Percentiles rank a stretch among this genome's conserved stretches.
Evolutionary conservation across 148 eudicot genomes (phyloP).

Genomic region (Cornus suecica): DNA sequence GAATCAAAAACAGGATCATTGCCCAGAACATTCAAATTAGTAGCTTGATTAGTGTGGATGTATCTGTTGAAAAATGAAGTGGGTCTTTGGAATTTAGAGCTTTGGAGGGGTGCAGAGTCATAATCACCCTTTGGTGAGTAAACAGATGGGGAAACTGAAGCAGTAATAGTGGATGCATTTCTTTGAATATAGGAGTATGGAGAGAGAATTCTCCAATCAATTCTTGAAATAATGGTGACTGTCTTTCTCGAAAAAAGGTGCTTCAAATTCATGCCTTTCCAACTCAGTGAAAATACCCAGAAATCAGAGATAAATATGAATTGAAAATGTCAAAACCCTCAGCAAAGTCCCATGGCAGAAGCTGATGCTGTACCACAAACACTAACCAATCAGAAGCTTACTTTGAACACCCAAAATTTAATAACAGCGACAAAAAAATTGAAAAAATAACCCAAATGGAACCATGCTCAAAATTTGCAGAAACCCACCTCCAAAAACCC

Average conservation of each 20-base stretch:
- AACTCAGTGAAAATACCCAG: neutral
- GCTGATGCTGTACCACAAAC: neutral
- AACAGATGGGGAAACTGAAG: neutral
- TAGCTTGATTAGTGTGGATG: slow-evolving; percentile 23
- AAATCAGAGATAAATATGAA: neutral
- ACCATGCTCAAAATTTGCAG: no score
- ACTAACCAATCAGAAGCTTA: neutral
- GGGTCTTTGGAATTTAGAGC: slow-evolving; percentile 3
- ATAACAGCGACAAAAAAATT: neutral
- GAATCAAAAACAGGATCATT: slow-evolving; percentile 9
- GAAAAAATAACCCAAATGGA: no score
- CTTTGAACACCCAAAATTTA: neutral
- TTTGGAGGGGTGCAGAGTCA: neutral
- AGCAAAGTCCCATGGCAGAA: neutral
- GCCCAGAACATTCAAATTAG: neutral
- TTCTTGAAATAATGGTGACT: slow-evolving; percentile 18
- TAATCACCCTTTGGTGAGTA: neutral
- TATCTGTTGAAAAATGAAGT: slow-evolving; percentile 5
- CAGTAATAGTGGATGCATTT: slow-evolving; percentile 14
- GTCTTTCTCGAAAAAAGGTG: slow-evolving; percentile 27
- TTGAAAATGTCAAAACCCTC: neutral
- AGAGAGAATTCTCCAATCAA: slow-evolving; percentile 18
- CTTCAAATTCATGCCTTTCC: slow-evolving; percentile 32
- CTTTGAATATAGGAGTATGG: slow-evolving; percentile 7
- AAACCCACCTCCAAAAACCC: no score